A percentile compares a stretch with the other conserved stretches of the same genome.
phyloP scores from a whole-genome alignment of 2,329 filamentous ascomycete species.

The Mycosphaerella sp. region DNA sequence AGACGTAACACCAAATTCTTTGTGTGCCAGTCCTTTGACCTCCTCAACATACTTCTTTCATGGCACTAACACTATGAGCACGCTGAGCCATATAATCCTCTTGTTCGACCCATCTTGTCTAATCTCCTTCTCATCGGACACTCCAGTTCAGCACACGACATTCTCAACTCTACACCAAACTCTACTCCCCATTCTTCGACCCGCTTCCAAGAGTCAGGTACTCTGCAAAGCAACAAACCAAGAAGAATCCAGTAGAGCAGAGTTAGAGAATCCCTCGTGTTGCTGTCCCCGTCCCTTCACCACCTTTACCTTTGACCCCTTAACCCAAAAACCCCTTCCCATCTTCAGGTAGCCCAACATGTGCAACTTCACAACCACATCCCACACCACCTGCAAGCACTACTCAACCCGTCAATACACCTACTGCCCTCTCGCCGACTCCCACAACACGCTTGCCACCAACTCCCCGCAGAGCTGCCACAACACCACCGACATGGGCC shows the following conservation, averaged over 20 bases:
- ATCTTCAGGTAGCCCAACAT: neutral
- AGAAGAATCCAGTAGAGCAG: constrained; percentile 1
- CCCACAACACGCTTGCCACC: neutral
- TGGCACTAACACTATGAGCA: neutral
- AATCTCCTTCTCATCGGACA: neutral
- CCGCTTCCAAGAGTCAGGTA: neutral
- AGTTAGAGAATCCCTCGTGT: neutral
- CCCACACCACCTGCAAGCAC: constrained; percentile 7
- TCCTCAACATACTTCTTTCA: neutral
- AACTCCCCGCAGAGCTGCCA: constrained; percentile 1
- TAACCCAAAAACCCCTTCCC: neutral
- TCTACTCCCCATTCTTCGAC: neutral
- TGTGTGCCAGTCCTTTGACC: neutral
- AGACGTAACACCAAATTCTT: neutral
- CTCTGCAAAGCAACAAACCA: neutral
- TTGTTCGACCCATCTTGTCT: neutral
- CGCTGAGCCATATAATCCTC: neutral
- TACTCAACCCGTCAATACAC: constrained; percentile 2
- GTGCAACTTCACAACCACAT: constrained; percentile 6
- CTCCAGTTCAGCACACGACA: neutral
- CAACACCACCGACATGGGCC: constrained; percentile 1
- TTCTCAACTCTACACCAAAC: constrained; percentile 3
- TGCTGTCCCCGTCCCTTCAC: neutral
- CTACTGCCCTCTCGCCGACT: constrained; percentile 1
- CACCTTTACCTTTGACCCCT: neutral